Percentiles rank a stretch among this genome's conserved stretches.
phyloP scores from a whole-genome alignment of 106 monocot genomes.

The Dendrobium catenatum region DNA sequence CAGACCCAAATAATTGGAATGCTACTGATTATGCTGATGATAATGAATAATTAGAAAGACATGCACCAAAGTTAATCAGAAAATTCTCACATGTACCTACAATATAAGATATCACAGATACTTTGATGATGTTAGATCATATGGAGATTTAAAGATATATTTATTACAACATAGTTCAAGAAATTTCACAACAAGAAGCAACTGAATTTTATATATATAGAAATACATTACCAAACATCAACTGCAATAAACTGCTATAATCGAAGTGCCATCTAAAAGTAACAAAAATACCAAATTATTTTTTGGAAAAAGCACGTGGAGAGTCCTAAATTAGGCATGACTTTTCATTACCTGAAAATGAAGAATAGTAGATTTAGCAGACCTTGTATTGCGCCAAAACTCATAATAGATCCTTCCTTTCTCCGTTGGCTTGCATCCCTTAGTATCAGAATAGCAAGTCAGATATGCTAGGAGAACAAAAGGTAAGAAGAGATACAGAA shows the following conservation, averaged over 20 bases:
- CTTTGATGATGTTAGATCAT: neutral
- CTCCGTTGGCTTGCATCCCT: conserved; percentile 39
- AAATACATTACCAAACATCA: neutral
- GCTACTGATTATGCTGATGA: neutral
- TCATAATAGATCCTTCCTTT: conserved; percentile 37
- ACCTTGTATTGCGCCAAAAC: conserved; percentile 34
- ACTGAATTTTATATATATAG: neutral
- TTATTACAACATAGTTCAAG: neutral
- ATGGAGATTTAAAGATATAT: neutral
- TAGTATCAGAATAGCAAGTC: neutral
- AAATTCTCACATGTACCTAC: neutral
- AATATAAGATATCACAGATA: neutral
- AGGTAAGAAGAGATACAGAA: neutral
- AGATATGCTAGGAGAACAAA: neutral
- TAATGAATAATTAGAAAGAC: neutral
- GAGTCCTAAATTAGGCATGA: neutral
- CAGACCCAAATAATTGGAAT: neutral
- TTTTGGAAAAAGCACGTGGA: neutral
- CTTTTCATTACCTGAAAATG: conserved; percentile 37
- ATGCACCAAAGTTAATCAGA: neutral
- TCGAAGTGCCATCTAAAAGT: neutral
- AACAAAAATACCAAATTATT: neutral
- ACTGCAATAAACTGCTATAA: neutral
- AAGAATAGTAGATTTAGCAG: conserved; percentile 36
- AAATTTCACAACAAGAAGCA: neutral